Conservation (phyloP, 202 grass and related monocot genomes). For the Carex sylvatica region DNA sequence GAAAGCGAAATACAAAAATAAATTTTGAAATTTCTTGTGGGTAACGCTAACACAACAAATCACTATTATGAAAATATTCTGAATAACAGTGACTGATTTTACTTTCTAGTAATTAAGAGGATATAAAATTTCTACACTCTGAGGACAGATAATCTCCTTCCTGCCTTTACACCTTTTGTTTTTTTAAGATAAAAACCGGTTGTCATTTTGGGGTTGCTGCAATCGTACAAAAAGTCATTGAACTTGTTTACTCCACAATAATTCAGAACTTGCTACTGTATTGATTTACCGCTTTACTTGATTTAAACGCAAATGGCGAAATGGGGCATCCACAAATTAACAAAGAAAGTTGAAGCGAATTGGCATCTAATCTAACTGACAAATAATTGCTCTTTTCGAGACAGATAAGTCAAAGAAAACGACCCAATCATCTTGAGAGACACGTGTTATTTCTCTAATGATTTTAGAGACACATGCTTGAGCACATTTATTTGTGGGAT, state of each 20-base stretch:
- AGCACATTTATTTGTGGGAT: not conserved
- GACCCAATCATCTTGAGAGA: not conserved
- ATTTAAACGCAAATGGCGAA: not conserved
- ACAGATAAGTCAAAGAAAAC: conserved; percentile 22
- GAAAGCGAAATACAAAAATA: too few species aligned
- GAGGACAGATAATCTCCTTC: too few species aligned
- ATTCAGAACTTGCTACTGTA: not conserved
- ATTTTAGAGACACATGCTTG: not conserved
- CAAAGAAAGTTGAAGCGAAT: conserved; percentile 2
- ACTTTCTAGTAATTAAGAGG: too few species aligned
- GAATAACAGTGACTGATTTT: too few species aligned
- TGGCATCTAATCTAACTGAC: conserved; percentile 23
- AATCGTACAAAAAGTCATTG: not conserved
- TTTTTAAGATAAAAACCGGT: not conserved
- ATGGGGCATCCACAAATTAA: not conserved
- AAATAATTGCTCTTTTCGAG: conserved; percentile 18
- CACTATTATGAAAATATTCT: not conserved
- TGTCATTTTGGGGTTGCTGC: not conserved
- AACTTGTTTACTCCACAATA: conserved; percentile 12
- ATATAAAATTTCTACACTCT: too few species aligned
- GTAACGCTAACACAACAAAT: too few species aligned
- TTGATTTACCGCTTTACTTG: conserved; percentile 1
- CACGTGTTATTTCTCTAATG: conserved; percentile 11
- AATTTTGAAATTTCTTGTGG: too few species aligned
- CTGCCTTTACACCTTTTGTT: not conserved